phyloP scores from a whole-genome alignment of 1,139 yeast genomes.

The Protomyces arabidopsidicola region DNA sequence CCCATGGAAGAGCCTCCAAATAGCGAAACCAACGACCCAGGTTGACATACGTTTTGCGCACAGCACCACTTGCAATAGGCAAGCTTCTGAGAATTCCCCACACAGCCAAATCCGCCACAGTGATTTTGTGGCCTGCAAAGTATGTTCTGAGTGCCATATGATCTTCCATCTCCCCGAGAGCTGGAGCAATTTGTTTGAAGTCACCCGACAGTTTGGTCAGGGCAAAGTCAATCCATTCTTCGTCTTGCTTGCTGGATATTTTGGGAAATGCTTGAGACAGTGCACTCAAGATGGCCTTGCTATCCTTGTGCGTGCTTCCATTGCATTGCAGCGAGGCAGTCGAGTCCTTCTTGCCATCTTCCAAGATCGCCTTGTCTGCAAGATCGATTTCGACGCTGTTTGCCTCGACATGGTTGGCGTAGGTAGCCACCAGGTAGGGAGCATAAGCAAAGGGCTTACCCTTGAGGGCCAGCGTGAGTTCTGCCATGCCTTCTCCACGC shows the following conservation, averaged over 20 bases:
- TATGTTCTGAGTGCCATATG: conserved; percentile 83
- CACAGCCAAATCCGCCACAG: conserved; percentile 76
- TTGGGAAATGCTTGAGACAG: not conserved
- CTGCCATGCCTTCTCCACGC: conserved; percentile 4
- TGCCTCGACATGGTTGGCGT: conserved; percentile 2
- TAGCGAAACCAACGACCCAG: conserved; percentile 90
- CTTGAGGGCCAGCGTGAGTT: conserved; percentile 19
- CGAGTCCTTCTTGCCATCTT: conserved; percentile 13
- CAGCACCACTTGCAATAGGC: conserved; percentile 83
- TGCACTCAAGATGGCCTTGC: conserved; percentile 1
- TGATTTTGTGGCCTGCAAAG: conserved; percentile 58
- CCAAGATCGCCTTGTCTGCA: conserved; percentile 14
- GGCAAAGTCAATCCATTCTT: conserved; percentile 65
- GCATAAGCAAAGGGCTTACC: conserved; percentile 23
- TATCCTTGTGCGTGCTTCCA: conserved; percentile 1
- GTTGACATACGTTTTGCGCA: conserved; percentile 79
- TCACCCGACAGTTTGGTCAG: conserved; percentile 71
- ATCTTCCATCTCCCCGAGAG: conserved; percentile 73
- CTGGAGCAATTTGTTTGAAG: conserved; percentile 74
- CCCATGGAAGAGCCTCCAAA: conserved; percentile 60
- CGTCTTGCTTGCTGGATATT: not conserved
- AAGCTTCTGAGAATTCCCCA: conserved; percentile 96
- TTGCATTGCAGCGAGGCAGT: not conserved
- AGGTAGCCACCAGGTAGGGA: conserved; percentile 9
- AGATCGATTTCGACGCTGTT: not conserved